Conservation (phyloP, 208 protist species). For the Novymonas esmeraldas region DNA sequence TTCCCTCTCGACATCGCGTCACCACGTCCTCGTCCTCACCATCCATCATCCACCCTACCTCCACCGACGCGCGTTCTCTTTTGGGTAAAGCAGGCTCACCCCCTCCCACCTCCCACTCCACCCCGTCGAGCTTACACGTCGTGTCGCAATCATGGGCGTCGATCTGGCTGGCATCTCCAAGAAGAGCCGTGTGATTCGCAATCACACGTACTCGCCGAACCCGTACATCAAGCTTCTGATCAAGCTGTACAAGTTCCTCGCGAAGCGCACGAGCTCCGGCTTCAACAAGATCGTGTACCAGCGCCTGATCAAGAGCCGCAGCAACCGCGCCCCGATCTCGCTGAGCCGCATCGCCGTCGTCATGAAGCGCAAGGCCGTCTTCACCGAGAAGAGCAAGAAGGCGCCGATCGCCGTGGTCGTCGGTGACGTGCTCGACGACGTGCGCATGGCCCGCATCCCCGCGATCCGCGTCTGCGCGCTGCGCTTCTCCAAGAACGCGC, state of each 20-base stretch:
- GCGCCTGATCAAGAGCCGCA: slow-evolving; percentile 96
- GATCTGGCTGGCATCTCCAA: slow-evolving; percentile 91
- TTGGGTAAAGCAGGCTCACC: neutral
- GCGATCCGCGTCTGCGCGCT: slow-evolving; percentile 98
- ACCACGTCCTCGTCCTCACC: neutral
- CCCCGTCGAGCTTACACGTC: no score
- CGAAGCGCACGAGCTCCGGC: slow-evolving; percentile 96
- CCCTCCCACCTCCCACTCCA: no score
- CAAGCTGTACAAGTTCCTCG: slow-evolving; percentile 99
- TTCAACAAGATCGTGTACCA: slow-evolving; percentile 99
- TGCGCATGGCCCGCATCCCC: slow-evolving; percentile 96
- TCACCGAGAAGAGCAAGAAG: slow-evolving; percentile 79
- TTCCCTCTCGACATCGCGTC: neutral
- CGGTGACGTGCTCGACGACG: slow-evolving; percentile 99
- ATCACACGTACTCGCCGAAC: slow-evolving; percentile 96
- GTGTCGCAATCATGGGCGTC: slow-evolving; percentile 81
- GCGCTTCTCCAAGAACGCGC: slow-evolving; percentile 98
- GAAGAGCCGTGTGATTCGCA: slow-evolving; percentile 92
- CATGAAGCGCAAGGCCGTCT: slow-evolving; percentile 91
- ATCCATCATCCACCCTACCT: neutral
- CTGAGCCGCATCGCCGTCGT: slow-evolving; percentile 95
- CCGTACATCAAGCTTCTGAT: slow-evolving; percentile 98
- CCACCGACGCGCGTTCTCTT: neutral
- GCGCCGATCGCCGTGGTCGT: slow-evolving; percentile 98
- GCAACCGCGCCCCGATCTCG: slow-evolving; percentile 97